Base-by-base conservation (phyloP, 2,329 filamentous ascomycete species). In the Sporothrix phasma region DNA sequence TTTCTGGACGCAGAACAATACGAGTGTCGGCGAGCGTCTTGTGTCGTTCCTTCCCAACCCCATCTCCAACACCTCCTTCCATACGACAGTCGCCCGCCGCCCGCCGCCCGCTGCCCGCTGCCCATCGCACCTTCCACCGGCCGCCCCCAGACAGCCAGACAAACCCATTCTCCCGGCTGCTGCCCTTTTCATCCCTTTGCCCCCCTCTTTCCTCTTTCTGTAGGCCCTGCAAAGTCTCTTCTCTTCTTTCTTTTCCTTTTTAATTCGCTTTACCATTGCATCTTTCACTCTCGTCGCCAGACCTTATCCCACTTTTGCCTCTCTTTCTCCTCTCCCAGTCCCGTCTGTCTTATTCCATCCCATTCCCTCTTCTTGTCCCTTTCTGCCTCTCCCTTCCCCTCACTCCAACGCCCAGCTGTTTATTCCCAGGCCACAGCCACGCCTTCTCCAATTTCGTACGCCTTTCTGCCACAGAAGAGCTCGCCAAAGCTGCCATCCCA, bases 21-120 rank as follows among this genome's bases (percentile, higher is more conserved):
- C 31, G 31, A 17, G 31, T 26, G 26, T 19, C 17, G 54, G 37
- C 45, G 34, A n/a, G n/a, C n/a, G 19, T 58, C 54, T 39, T 59
- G 15, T 59, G 24, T 64, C 43, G 62, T 63, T 13, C 63, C 47
- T 64, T 54, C 62, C 63, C 34, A 54, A 22, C 29, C 51, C 45
- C 54, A 64, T 56, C 34, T 64, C 31, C 53, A 64, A 49, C 54
- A 22, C 41, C 41, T 22, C 29, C 26, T 34, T 29, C 10, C 41
- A 22, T 19, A 46, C 45, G 54, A 39, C 31, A 15, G n/a, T n/a
- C 17, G 45, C 46, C 46, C 54, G 53, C 22, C 62, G 39, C 47
- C n/a, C n/a, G n/a, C n/a, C 45, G 54, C 22, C 31, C 6, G n/a
- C 13, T 17, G 45, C 46, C 46, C 54, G 53, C 22, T 54, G 39